Evolutionary conservation across 169 alveolate genomes (phyloP), one percentile per base, ranked within the genome.

Genomic region (Plasmodium yoelii): DNA sequence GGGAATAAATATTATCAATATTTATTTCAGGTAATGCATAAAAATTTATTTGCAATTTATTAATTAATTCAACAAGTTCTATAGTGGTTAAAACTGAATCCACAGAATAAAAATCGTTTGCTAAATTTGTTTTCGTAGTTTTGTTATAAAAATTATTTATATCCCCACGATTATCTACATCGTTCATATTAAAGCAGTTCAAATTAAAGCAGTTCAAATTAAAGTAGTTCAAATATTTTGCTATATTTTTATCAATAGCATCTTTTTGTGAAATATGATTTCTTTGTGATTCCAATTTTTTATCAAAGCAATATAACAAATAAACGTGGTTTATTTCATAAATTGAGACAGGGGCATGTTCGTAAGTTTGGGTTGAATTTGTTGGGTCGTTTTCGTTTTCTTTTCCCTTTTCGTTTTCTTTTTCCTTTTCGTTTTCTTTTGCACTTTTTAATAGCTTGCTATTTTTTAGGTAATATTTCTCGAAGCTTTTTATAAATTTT

Each of bases 81-180:
- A 77, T 69, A 19, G 88, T 77, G 15, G 88, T 77, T 34, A 77
- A 22, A 39, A 77, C 88, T n/a, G 88, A 67, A 63, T 77, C 88
- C 8, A 77, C 88, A 42, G 70, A 61, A 34, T 77, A 68, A 44
- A 77, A 64, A n/a, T 53, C 53, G 9, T 19, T 77, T 44, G 34
- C 24, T 51, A 19, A 42, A 34, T 59, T 44, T 2, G 10, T 44
- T 26, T 57, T 47, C 5, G 34, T 8, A 18, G 12, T 13, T 3
- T 0, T 34, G 5, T 34, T 34, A 34, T 34, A 34, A 3, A 34
- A 34, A 34, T 7, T 34, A 34, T 34, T 34, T 34, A 34, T 4
- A 34, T 34, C 42, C 5, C 2, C 42, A 34, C 4, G 4, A 13
- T 65, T 9, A n/a, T n/a, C 44, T 13, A 39, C 44, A 7, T 34